Base-by-base conservation (phyloP, 768 basidiomycete species). In the Mycena filopes region DNA sequence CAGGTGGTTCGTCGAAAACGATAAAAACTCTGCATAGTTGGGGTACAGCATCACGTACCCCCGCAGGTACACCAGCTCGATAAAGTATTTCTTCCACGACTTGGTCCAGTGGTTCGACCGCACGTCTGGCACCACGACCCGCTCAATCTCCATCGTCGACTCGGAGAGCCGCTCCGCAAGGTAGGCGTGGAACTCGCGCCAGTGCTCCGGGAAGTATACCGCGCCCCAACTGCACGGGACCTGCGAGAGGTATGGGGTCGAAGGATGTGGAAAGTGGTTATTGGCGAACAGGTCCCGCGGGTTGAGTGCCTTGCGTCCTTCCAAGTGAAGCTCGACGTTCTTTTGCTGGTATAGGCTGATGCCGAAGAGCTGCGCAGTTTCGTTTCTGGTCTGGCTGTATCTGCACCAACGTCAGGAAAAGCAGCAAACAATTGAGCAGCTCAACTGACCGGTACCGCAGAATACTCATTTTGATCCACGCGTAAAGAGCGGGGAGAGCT, bases 221-320 rank as follows among this genome's bases (percentile, higher is more conserved):
- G 93, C 94, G 16, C 94, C 95, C 94, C 94, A 96, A 77, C 92
- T 94, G 76, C 94, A 95, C 0, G 94, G 95, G 12, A 94, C 87
- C 63, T 93, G 91, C 0, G 93, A 94, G 45, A 96, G 85, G 75
- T 94, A 96, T 0, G 95, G 94, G 0, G 87, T 87, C 1, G 81
- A 78, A 0, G 84, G 77, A 46, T 83, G 66, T 0, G 78, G 58
- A n/a, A 86, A 51, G 3, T 79, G 79, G 12, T 76, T 68, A 0
- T 75, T 64, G 12, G 75, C 72, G 74, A 96, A 92, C 23, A 90
- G 76, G 0, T 72, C 63, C 64, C 86, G 88, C 1, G 94, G 87
- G 74, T 91, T 78, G 76, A 95, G 95, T 23, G 83, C 79, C 41
- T 81, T 83, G 4, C 94, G 84, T 13, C 94, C 93, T 58, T 84